Conservation (phyloP, 2,329 filamentous ascomycete genomes). For the Phyllosticta capitalensis region DNA sequence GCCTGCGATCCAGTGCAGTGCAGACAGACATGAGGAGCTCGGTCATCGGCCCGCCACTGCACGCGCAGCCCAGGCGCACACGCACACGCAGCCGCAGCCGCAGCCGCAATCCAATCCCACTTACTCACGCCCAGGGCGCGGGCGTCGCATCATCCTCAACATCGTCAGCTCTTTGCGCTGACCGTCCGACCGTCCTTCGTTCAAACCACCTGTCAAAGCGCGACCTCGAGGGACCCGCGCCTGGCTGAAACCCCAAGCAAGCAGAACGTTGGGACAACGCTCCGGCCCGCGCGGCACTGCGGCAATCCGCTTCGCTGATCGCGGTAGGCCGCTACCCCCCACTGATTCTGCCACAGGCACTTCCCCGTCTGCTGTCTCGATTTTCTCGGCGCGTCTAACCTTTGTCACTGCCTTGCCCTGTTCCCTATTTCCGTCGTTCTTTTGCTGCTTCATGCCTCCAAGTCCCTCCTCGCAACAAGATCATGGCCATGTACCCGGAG, state of each 20-base stretch:
- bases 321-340: no score
- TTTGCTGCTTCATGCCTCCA: neutral
- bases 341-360: neutral
- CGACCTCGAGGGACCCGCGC: neutral
- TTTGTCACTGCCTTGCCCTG: neutral
- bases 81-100: no score
- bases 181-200: neutral
- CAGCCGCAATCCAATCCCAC: no score
- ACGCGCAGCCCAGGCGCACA: no score
- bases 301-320: neutral
- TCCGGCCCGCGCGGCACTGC: neutral
- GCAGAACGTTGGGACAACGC: neutral
- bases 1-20: no score
- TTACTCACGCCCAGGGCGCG: no score
- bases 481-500: constrained; percentile 10
- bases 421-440: neutral
- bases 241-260: neutral
- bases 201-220: neutral
- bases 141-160: no score
- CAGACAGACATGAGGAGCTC: neutral
- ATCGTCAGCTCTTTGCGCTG: no score
- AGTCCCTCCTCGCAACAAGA: neutral
- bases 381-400: neutral
- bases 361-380: neutral
- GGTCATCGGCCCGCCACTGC: neutral